Percentiles rank a stretch among this genome's conserved stretches.
phyloP scores from a whole-genome alignment of 2,329 filamentous ascomycete genomes.

The Hirsutella thompsonii region DNA sequence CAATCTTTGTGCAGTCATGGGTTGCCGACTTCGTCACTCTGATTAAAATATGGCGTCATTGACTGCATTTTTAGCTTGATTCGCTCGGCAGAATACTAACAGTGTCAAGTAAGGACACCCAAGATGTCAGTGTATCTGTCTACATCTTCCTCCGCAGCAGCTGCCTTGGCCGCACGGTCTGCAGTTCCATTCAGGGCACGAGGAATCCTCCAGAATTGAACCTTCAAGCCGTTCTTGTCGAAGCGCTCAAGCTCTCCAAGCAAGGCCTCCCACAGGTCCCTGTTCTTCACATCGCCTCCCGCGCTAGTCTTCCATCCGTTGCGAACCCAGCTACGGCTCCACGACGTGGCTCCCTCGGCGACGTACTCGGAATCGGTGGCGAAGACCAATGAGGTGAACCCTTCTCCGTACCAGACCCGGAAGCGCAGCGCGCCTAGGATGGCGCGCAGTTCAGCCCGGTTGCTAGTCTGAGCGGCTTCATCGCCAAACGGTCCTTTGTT shows the following conservation, averaged over 20 bases:
- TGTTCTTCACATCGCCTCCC: conserved; percentile 3
- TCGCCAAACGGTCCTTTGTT: conserved; percentile 25
- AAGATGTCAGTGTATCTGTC: too few relatives aligned
- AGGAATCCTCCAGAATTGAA: conserved; percentile 6
- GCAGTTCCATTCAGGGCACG: conserved; percentile 1
- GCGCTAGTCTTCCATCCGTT: conserved; percentile 2
- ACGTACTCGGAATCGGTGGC: conserved; percentile 4
- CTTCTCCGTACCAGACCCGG: conserved; percentile 1
- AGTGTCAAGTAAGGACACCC: too few relatives aligned
- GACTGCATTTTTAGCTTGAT: too few relatives aligned
- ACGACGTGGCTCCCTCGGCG: conserved; percentile 1
- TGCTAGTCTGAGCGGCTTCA: conserved; percentile 25
- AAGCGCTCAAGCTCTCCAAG: conserved; percentile 1
- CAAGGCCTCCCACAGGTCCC: conserved; percentile 4
- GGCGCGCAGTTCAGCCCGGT: conserved; percentile 11
- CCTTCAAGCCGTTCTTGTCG: background rate
- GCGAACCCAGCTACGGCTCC: background rate
- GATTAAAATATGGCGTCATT: too few relatives aligned
- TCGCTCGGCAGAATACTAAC: too few relatives aligned
- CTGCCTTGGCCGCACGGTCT: conserved; percentile 3
- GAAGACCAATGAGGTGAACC: conserved; percentile 2
- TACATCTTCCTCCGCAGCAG: conserved; percentile 1
- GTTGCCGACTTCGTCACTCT: too few relatives aligned
- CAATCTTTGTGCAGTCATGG: too few relatives aligned
- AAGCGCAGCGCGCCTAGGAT: conserved; percentile 2